Evolutionary conservation across 1,139 yeast species (phyloP), one percentile per base, ranked within the genome.

Genomic region (Pichia cactophila): DNA sequence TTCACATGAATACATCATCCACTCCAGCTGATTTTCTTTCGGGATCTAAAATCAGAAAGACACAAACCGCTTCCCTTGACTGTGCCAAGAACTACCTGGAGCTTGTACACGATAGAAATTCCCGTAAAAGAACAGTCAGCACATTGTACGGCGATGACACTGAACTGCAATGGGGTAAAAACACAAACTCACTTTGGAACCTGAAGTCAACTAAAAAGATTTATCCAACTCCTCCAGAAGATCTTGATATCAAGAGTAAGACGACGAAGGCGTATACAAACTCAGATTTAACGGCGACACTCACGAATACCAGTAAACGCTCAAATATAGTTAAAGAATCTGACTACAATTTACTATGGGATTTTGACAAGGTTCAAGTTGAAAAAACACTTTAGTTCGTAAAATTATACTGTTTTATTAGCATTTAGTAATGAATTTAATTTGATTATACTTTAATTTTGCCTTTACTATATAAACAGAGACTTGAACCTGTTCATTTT

Each of bases 161-260:
- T 9, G 26, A 17, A 1, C 12, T 41, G 8, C 42, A 14, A 5
- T 48, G 52, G 45, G 52, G 43, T 8, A 16, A 23, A 14, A 52
- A 49, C 16, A 16, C 49, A 20, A 33, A 43, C 10, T 31, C 54
- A 14, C 45, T 54, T 14, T 51, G 50, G 48, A 40, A 26, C 9
- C 35, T 38, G 26, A 45, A 40, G 20, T 20, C 41, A 12, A 38
- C 4, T 6, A 23, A 20, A 5, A 23, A 23, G n/a, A 38, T 23
- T 2, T 38, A 38, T 12, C 67, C 67, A 26, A 62, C 68, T 1
- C 68, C 68, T 2, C 68, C 68, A 9, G 64, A 60, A 45, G 67
- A 63, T 10, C 41, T 39, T 2, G 41, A 26, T 2, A 7, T 42
- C n/a, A 12, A 44, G 42, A n/a, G 50, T 16, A 35, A 35, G 11